These are phyloP conservation scores for Uronychia binucleata DNA, from an alignment of 73 alveolate species.

Conservation along the genomic window DNA sequence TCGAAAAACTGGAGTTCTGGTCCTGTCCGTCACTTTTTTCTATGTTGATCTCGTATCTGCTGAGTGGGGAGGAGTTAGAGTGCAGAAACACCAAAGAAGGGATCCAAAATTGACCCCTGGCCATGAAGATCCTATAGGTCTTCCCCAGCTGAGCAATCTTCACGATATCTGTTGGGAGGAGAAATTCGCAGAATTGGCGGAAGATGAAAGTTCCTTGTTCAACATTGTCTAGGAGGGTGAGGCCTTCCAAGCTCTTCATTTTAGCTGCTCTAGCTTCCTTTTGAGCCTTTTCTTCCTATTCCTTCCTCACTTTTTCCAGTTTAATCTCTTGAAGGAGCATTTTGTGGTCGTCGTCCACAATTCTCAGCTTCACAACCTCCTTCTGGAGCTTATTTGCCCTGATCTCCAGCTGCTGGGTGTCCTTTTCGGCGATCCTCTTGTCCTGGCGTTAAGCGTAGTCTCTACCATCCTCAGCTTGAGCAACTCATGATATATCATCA, in stretches of 20 bases:
- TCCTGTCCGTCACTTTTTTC: no score
- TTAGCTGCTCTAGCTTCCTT: background rate
- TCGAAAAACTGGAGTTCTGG: no score
- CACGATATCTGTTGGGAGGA: background rate
- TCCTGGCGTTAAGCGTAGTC: background rate
- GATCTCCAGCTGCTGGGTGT: background rate
- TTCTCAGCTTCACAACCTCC: background rate
- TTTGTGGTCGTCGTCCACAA: background rate
- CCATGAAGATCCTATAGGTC: background rate
- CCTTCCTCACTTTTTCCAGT: background rate
- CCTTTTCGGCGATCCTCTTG: background rate
- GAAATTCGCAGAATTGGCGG: background rate
- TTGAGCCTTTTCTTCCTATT: background rate
- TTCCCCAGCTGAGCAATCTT: background rate
- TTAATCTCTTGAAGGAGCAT: background rate
- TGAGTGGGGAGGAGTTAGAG: no score
- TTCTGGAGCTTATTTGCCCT: background rate
- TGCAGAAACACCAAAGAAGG: no score
- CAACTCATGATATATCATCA: background rate
- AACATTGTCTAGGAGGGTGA: background rate
- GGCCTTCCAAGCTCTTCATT: background rate
- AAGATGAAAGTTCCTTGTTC: background rate
- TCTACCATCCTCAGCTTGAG: background rate
- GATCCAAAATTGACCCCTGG: background rate
- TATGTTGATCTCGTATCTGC: no score